These are phyloP conservation scores for Punica granatum DNA, from an alignment of 345 rosid species.

Conservation along the genomic window DNA sequence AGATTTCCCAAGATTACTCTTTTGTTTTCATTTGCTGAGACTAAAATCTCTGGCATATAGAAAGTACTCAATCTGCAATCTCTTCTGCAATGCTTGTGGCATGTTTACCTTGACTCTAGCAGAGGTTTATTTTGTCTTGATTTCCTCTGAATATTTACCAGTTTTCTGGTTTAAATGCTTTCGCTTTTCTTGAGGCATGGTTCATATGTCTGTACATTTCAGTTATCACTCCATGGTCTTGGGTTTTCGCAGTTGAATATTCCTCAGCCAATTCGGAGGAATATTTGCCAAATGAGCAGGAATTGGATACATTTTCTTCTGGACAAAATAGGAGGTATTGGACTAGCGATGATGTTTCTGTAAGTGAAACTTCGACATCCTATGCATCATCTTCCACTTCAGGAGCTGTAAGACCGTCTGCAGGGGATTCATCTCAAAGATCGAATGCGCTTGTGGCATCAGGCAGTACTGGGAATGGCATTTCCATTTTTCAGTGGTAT, in stretches of 20 bases:
- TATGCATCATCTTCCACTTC: constrained; percentile 45
- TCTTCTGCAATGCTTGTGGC: neutral
- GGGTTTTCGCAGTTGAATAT: constrained; percentile 37
- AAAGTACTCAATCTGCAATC: neutral
- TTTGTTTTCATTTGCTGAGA: neutral
- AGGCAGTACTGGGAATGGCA: constrained; percentile 37
- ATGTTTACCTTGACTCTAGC: neutral
- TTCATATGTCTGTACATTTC: neutral
- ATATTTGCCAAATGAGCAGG: constrained; percentile 36
- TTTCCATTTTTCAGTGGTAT: constrained; percentile 81
- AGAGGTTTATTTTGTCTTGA: neutral
- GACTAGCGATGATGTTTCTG: constrained; percentile 26
- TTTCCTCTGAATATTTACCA: neutral
- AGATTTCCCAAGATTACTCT: neutral
- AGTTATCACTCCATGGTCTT: neutral
- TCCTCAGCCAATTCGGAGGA: constrained; percentile 41
- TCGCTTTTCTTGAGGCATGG: neutral
- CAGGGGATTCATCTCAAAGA: constrained; percentile 29
- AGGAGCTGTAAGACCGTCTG: constrained; percentile 25
- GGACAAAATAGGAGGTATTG: constrained; percentile 18
- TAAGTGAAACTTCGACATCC: constrained; percentile 31
- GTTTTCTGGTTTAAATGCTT: neutral
- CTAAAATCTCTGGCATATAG: neutral
- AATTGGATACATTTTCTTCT: constrained; percentile 45
- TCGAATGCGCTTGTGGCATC: constrained; percentile 38